Evolutionary conservation across 1,139 yeast species (phyloP), one percentile per base, ranked within the genome.

Genomic region (Nakaseomyces uthaithaninus): DNA sequence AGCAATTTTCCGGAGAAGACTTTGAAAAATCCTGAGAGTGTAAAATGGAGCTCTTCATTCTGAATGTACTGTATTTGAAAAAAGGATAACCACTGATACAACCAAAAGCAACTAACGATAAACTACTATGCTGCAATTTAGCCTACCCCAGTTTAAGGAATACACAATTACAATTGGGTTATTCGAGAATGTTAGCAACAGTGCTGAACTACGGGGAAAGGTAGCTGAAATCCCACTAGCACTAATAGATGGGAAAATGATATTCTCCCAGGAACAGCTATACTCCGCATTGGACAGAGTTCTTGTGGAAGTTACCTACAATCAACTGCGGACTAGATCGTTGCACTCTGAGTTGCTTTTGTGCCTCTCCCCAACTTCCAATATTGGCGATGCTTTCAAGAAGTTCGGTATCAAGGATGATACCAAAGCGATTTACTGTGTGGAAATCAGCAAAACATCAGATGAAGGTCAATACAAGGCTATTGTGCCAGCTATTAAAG

Each of bases 301-400:
- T 3, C 50, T 76, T 6, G 50, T 67, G 17, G 80, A 75, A 47
- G 45, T 53, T 7, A 53, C 57, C 0, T 62, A 63, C 26, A 69
- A 66, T 19, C 62, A 53, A 37, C 55, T 68, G 53, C 63, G 76
- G 44, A 70, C 81, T 2, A 69, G 64, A 49, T 65, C 68, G 2
- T 42, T 75, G 4, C 76, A 75, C 45, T 71, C 80, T 1, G 81
- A 76, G 48, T 55, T 72, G 15, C 65, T 76, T 10, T 67, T 73
- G 46, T 66, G 74, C 35, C 56, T 76, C 40, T 69, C 79, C 2
- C 75, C 78, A 1, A 67, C 68, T 20, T 72, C 71, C 40, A 71
- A 71, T 49, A 55, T 57, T 33, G 68, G 71, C 50, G 76, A 72
- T 40, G 69, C 70, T 2, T 56, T 71, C 41, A 63, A 62, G 45